These are phyloP conservation scores for Blastobotrys chiropterorum DNA, from an alignment of 805 yeast genomes.

Conservation along the genomic window DNA sequence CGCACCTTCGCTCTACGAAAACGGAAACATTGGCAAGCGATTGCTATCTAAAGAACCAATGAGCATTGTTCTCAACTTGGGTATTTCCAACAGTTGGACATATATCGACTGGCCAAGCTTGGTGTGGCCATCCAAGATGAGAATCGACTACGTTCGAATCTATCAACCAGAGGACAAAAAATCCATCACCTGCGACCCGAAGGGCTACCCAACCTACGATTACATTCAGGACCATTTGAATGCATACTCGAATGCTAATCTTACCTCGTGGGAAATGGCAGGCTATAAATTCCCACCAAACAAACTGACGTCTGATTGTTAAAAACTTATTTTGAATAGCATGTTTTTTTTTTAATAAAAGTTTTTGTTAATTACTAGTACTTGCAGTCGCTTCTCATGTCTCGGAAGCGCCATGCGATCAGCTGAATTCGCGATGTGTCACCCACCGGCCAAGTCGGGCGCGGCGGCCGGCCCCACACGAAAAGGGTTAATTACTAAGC, in stretches of 20 bases:
- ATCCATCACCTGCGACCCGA: slow-evolving; percentile 79
- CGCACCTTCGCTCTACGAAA: slow-evolving; percentile 74
- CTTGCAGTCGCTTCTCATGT: too few relatives aligned
- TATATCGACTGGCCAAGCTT: slow-evolving; percentile 82
- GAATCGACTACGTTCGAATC: slow-evolving; percentile 81
- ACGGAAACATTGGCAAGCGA: slow-evolving; percentile 86
- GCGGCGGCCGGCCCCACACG: too few relatives aligned
- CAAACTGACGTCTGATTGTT: slow-evolving; percentile 30
- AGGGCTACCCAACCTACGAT: slow-evolving; percentile 74
- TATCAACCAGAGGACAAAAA: slow-evolving; percentile 71
- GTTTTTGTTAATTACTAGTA: background rate
- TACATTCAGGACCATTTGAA: slow-evolving; percentile 65
- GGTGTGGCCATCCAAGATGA: slow-evolving; percentile 69
- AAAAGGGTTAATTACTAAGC: background rate
- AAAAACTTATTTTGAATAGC: background rate
- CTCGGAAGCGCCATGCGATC: too few relatives aligned
- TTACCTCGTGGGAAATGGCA: slow-evolving; percentile 68
- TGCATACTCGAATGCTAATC: slow-evolving; percentile 64
- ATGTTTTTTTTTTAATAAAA: too few relatives aligned
- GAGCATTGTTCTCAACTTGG: slow-evolving; percentile 82
- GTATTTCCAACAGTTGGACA: slow-evolving; percentile 89
- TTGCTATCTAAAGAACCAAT: slow-evolving; percentile 84
- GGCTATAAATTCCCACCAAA: slow-evolving; percentile 70
- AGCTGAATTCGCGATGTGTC: background rate
- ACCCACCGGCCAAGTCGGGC: background rate